Evolutionary conservation across 23 red algal genomes (phyloP).

Genomic region (Pyropia haitanensis): DNA sequence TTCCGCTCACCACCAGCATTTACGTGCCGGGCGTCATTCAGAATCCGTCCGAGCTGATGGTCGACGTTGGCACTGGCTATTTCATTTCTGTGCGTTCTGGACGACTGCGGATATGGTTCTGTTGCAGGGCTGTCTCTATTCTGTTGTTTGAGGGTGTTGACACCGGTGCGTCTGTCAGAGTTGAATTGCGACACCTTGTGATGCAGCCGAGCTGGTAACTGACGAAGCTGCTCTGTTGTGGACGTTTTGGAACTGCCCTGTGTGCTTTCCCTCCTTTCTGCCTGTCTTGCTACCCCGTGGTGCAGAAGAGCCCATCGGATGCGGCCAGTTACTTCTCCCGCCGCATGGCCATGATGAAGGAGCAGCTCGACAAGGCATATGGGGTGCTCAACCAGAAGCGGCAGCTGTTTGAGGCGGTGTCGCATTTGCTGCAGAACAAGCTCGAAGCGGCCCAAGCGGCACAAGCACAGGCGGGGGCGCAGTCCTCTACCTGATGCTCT

Average conservation of each 20-base stretch:
- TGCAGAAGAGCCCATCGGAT: slow-evolving; percentile 32
- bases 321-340: slow-evolving; percentile 50
- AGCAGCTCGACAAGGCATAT: slow-evolving; percentile 44
- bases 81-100: slow-evolving; percentile 3
- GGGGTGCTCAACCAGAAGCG: slow-evolving; percentile 51
- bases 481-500: no score
- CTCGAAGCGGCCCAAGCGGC: slow-evolving; percentile 12
- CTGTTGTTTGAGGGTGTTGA: no score
- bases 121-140: no score
- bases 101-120: no score
- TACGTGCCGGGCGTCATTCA: slow-evolving; percentile 50
- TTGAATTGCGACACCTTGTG: no score
- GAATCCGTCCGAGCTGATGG: slow-evolving; percentile 36
- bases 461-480: not conserved
- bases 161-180: no score
- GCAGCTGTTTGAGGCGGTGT: slow-evolving; percentile 71
- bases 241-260: no score
- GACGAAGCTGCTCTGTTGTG: no score
- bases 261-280: no score
- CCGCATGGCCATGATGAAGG: slow-evolving; percentile 37
- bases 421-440: slow-evolving; percentile 51
- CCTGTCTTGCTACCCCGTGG: not conserved
- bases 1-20: slow-evolving; percentile 64
- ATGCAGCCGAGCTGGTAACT: no score
- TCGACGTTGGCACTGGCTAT: slow-evolving; percentile 82